Evolutionary conservation across 208 protist species (phyloP).

Genomic region (Angomonas ambiguus): DNA sequence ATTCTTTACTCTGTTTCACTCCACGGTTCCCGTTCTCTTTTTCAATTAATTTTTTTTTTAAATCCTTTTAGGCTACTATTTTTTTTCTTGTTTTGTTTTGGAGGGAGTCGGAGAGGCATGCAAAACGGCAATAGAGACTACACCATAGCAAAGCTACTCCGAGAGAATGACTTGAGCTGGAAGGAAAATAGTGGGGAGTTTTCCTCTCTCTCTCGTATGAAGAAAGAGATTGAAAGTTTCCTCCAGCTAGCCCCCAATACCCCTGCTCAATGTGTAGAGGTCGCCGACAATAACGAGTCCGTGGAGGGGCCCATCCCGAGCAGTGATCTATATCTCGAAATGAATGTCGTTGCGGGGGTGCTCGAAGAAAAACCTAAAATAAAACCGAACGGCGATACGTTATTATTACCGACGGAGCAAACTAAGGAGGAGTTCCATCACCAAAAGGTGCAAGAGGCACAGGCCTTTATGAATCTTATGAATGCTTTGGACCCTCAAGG

Average conservation of each 20-base stretch:
- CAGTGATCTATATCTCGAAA: conserved; percentile 32
- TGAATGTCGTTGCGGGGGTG: conserved; percentile 82
- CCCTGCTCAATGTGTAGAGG: conserved; percentile 19
- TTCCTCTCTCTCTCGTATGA: conserved; percentile 36
- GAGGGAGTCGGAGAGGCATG: too few relatives aligned
- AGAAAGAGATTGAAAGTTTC: conserved; percentile 50
- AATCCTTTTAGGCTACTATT: not conserved
- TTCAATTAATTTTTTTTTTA: too few relatives aligned
- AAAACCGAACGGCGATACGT: conserved; percentile 20
- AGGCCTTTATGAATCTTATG: conserved; percentile 73
- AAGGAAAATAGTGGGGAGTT: not conserved
- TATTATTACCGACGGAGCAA: conserved; percentile 60
- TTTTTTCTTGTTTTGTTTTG: conserved; percentile 12
- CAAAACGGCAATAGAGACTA: conserved; percentile 18
- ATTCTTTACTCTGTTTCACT: too few relatives aligned
- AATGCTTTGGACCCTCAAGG: conserved; percentile 31
- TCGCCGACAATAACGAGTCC: not conserved
- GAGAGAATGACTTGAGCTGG: not conserved
- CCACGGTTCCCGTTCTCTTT: too few relatives aligned
- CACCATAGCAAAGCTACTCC: conserved; percentile 34
- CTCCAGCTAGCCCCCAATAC: conserved; percentile 33
- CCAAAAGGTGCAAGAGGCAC: conserved; percentile 50
- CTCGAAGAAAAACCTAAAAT: conserved; percentile 35
- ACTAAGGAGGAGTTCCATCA: conserved; percentile 45
- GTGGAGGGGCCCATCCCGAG: not conserved